These are phyloP conservation scores for Starmerella powellii DNA, from an alignment of 805 yeast genomes.

Conservation along the genomic window DNA sequence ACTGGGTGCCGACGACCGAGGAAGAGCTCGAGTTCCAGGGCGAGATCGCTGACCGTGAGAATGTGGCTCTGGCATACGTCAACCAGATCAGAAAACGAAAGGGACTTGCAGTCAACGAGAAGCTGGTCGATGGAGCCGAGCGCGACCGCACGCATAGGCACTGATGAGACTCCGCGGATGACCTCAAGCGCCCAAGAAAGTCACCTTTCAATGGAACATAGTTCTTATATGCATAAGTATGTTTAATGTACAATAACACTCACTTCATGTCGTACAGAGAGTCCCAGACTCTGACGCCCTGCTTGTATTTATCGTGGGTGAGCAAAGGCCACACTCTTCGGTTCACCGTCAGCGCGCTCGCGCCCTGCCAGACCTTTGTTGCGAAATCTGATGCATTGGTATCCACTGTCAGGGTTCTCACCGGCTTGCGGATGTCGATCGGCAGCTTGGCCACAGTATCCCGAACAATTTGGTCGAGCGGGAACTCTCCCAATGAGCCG, in stretches of 20 bases:
- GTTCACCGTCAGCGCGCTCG: constrained; percentile 10
- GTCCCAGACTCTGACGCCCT: constrained; percentile 16
- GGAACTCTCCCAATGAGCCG: constrained; percentile 1
- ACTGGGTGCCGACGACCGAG: constrained; percentile 97
- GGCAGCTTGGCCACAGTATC: neutral
- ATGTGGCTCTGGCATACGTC: constrained; percentile 79
- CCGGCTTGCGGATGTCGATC: constrained; percentile 9
- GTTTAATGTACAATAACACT: too few relatives aligned
- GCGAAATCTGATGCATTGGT: neutral
- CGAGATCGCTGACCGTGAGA: constrained; percentile 82
- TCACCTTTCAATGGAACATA: too few relatives aligned
- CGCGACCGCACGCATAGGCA: constrained; percentile 41
- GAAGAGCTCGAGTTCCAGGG: constrained; percentile 92
- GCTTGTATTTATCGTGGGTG: constrained; percentile 6
- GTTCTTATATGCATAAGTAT: too few relatives aligned
- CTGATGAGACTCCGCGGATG: neutral
- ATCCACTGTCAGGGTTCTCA: neutral
- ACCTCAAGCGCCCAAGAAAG: too few relatives aligned
- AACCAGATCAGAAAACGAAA: constrained; percentile 70
- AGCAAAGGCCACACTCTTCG: constrained; percentile 20
- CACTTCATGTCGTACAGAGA: constrained; percentile 14
- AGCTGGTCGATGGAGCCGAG: constrained; percentile 83
- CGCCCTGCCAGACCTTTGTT: constrained; percentile 9
- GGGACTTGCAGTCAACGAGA: constrained; percentile 81
- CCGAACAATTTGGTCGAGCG: neutral